These are phyloP conservation scores for Fusarium avenaceum DNA, from an alignment of 2,329 filamentous ascomycete genomes.

Conservation along the genomic window DNA sequence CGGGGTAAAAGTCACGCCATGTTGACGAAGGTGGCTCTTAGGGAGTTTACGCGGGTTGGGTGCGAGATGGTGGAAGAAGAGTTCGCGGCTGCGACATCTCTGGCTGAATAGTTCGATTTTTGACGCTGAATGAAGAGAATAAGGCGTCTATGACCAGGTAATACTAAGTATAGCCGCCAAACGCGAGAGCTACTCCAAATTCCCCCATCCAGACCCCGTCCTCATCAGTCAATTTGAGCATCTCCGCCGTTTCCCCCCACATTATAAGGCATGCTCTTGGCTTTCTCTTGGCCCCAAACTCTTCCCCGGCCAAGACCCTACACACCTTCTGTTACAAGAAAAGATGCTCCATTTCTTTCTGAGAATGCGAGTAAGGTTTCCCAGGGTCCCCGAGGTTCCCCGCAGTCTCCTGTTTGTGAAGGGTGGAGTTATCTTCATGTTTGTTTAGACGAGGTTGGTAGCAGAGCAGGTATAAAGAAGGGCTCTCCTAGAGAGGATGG, in stretches of 20 bases:
- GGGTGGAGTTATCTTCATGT: slow-evolving; percentile 13
- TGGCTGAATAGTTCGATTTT: background rate
- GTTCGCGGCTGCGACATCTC: too few species aligned
- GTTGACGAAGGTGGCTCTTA: background rate
- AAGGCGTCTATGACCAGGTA: too few species aligned
- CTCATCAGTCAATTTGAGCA: too few species aligned
- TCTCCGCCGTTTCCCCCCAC: slow-evolving; percentile 1
- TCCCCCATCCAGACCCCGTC: background rate
- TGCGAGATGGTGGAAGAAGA: too few species aligned
- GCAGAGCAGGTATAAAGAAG: slow-evolving; percentile 20
- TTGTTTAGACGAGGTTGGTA: background rate
- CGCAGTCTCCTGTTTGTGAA: slow-evolving; percentile 16
- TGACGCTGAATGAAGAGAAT: too few species aligned
- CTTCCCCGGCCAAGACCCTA: slow-evolving; percentile 27
- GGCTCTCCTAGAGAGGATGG: background rate
- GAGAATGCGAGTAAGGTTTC: background rate
- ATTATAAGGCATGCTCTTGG: slow-evolving; percentile 25
- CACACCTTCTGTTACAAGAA: slow-evolving; percentile 28
- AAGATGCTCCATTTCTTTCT: slow-evolving; percentile 1
- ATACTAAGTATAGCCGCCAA: background rate
- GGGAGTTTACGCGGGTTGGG: too few species aligned
- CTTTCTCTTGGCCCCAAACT: slow-evolving; percentile 7
- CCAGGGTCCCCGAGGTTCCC: slow-evolving; percentile 27
- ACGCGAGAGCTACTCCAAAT: background rate
- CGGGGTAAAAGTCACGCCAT: background rate